Percentiles rank a stretch among this genome's conserved stretches.
Evolutionary conservation across 1,139 yeast genomes (phyloP).

Genomic region (Taphrina sp.): DNA sequence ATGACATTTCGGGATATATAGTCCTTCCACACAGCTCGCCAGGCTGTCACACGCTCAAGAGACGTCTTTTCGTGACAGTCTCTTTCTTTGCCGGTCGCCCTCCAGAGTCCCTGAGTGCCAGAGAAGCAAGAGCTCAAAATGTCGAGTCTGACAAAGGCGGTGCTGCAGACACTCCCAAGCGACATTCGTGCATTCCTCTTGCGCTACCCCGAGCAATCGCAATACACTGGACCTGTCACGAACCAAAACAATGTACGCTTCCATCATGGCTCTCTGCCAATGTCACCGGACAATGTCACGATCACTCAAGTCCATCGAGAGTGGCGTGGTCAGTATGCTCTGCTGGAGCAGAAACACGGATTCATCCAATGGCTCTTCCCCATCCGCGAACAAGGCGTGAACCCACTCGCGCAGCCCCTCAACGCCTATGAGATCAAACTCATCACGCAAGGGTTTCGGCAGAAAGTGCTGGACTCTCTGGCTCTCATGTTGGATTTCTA

Average conservation of each 20-base stretch:
- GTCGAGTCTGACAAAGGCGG: neutral
- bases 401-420: slow-evolving; percentile 7
- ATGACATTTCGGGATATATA: too few species aligned
- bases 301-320: neutral
- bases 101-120: neutral
- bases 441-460: neutral
- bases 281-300: slow-evolving; percentile 20
- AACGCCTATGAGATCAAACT: neutral
- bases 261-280: slow-evolving; percentile 4
- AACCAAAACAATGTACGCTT: slow-evolving; percentile 5
- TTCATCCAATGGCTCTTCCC: slow-evolving; percentile 30
- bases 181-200: slow-evolving; percentile 5
- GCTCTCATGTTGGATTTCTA: slow-evolving; percentile 29
- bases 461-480: slow-evolving; percentile 6
- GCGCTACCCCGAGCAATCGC: neutral
- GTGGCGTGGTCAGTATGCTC: slow-evolving; percentile 18
- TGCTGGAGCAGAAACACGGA: slow-evolving; percentile 12
- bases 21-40: too few species aligned
- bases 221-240: neutral
- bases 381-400: slow-evolving; percentile 12
- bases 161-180: neutral
- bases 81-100: too few species aligned
- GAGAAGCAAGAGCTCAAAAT: neutral
- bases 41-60: too few species aligned
- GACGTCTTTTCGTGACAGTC: too few species aligned